A percentile compares a stretch with the other conserved stretches of the same genome.
These are phyloP conservation scores for Didymella exigua DNA, from an alignment of 2,329 filamentous ascomycete genomes.

Conservation along the genomic window DNA sequence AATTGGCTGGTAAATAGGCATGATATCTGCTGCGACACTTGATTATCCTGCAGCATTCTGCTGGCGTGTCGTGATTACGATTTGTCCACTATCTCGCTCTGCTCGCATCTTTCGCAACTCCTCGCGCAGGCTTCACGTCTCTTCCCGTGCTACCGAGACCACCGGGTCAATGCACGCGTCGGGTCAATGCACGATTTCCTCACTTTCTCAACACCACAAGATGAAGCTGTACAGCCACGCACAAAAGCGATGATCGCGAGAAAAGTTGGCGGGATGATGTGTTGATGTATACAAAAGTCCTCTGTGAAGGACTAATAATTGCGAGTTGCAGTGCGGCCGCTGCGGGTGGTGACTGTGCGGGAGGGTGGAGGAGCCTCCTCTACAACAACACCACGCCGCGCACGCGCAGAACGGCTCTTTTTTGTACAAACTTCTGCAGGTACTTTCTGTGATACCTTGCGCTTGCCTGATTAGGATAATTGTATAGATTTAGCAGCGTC, in stretches of 20 bases:
- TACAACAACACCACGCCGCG: background rate
- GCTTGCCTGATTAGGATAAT: background rate
- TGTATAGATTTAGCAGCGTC: background rate
- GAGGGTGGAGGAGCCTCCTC: background rate
- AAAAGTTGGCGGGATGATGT: background rate
- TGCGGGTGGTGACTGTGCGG: background rate
- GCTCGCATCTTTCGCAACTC: background rate
- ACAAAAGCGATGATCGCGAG: too few species aligned
- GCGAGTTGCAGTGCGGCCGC: background rate
- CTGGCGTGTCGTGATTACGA: constrained; percentile 1
- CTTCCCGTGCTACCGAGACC: background rate
- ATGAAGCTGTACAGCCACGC: too few species aligned
- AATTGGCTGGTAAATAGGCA: too few species aligned
- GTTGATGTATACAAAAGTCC: background rate
- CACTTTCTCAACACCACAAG: too few species aligned
- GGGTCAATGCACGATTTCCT: too few species aligned
- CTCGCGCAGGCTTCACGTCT: constrained; percentile 4
- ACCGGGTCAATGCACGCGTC: too few species aligned
- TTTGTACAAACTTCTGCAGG: background rate
- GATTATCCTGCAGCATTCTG: constrained; percentile 4
- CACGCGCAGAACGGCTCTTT: background rate
- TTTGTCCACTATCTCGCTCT: constrained; percentile 6
- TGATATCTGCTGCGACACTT: background rate
- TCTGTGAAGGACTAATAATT: background rate
- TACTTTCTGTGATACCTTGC: background rate